Evolutionary conservation across 306 rosid species (phyloP), one percentile per base, ranked within the genome.

Genomic region (Acacia melanoxylon): DNA sequence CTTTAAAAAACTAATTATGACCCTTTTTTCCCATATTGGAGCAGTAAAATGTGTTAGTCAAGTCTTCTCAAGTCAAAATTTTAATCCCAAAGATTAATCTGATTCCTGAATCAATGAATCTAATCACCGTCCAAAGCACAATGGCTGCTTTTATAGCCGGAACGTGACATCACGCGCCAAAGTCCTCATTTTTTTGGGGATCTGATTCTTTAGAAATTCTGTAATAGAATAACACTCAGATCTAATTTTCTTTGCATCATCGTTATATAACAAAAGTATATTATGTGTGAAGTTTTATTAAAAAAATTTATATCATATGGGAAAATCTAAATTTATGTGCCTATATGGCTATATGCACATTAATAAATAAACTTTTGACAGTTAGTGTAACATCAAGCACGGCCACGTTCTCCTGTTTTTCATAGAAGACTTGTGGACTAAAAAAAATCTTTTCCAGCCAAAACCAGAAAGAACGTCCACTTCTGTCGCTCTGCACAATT

Each of bases 381-480:
- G 25, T 9, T 8, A 15, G 27, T 20, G 25, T 3, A 56, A 56
- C 27, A 20, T 20, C 27, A 20, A 10, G 31, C 65, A 22, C 15
- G 63, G 29, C 63, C 63, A 58, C 31, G 63, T 58, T 58, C 65
- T 58, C 15, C 13, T 22, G 31, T 58, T 61, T 61, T 24, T 11
- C 35, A 1, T 24, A 24, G 17, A 12, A 22, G 67, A 4, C 67
- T 1, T 12, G 17, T 4, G 5, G 67, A 61, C 67, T 24, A 46
- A 65, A 17, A 65, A 77, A 41, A 14, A 46, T 25, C n/a, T 46
- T 63, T 66, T 67, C 81, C 16, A 22, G 29, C 80, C 14, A 27
- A 20, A 77, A 77, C 59, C 46, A 52, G 25, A 76, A 84, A 66
- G 80, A 84, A 79, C 81, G 76, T 75, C 54, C 73, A 15, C 80